phyloP scores from a whole-genome alignment of 2,329 filamentous ascomycete species.

The Hymenoscyphus scutula region DNA sequence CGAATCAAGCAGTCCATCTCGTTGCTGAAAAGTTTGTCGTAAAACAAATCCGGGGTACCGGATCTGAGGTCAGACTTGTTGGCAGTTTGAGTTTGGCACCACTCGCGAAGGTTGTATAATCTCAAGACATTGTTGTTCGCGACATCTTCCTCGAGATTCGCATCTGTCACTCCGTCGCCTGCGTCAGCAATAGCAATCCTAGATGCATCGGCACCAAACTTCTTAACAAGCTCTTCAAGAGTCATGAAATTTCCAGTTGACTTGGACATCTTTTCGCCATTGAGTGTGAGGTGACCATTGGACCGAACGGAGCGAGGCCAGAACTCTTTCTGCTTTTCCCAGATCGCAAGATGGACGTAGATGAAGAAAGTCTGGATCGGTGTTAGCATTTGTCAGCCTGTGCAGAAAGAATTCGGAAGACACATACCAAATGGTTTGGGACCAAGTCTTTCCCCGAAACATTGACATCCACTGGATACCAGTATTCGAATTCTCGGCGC shows the following conservation, averaged over 20 bases:
- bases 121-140: slow-evolving; percentile 89
- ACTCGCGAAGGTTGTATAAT: slow-evolving; percentile 78
- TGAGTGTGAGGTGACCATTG: slow-evolving; percentile 91
- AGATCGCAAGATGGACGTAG: slow-evolving; percentile 90
- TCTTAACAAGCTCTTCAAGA: slow-evolving; percentile 76
- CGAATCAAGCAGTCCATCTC: slow-evolving; percentile 84
- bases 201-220: slow-evolving; percentile 92
- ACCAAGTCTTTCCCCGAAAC: slow-evolving; percentile 91
- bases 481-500: slow-evolving; percentile 93
- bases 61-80: slow-evolving; percentile 68
- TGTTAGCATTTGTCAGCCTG: no score
- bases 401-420: no score
- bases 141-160: slow-evolving; percentile 95
- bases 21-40: slow-evolving; percentile 87
- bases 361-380: slow-evolving; percentile 97
- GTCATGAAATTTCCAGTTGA: slow-evolving; percentile 97
- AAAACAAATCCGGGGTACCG: slow-evolving; percentile 83
- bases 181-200: slow-evolving; percentile 91
- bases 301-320: no score
- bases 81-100: no score
- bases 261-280: slow-evolving; percentile 98
- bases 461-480: slow-evolving; percentile 88
- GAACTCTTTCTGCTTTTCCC: slow-evolving; percentile 71
- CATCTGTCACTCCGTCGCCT: slow-evolving; percentile 90
- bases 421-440: slow-evolving; percentile 86